A percentile compares a stretch with the other conserved stretches of the same genome.
Conservation (phyloP, 2,329 filamentous ascomycete genomes). For the Pseudogymnoascus sp. region DNA sequence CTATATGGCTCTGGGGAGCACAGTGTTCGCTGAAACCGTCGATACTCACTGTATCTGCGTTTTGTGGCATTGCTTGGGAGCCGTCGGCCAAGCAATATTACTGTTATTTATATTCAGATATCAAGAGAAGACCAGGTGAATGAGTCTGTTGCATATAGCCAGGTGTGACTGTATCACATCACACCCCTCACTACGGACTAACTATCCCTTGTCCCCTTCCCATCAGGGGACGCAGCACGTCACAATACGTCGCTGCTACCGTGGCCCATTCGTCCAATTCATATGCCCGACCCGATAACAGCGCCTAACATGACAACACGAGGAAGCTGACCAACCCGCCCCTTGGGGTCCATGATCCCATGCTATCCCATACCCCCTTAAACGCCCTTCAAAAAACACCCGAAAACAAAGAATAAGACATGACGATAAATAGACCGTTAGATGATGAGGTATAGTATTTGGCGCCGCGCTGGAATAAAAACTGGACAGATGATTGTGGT, state of each 20-base stretch:
- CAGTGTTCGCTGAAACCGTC: no score
- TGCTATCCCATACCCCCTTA: not conserved
- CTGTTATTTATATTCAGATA: not conserved
- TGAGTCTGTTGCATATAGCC: not conserved
- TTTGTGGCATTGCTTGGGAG: not conserved
- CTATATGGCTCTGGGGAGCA: no score
- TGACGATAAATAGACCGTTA: slow-evolving; percentile 7
- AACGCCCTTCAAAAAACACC: not conserved
- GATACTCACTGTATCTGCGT: no score
- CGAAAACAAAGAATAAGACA: not conserved
- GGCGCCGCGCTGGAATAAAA: slow-evolving; percentile 8
- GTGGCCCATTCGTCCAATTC: not conserved
- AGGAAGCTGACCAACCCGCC: not conserved
- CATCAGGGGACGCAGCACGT: not conserved
- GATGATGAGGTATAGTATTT: slow-evolving; percentile 4
- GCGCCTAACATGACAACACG: not conserved
- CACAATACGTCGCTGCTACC: not conserved
- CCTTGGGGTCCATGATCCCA: not conserved
- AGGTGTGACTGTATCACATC: not conserved
- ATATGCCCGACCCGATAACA: not conserved
- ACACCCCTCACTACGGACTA: not conserved
- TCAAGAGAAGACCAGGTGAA: not conserved
- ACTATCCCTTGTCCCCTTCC: not conserved
- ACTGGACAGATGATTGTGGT: not conserved
- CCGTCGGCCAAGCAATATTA: not conserved